Percentiles rank a stretch among this genome's conserved stretches.
phyloP scores from a whole-genome alignment of 176 grass and related monocot genomes.

The Elaeis guineensis region DNA sequence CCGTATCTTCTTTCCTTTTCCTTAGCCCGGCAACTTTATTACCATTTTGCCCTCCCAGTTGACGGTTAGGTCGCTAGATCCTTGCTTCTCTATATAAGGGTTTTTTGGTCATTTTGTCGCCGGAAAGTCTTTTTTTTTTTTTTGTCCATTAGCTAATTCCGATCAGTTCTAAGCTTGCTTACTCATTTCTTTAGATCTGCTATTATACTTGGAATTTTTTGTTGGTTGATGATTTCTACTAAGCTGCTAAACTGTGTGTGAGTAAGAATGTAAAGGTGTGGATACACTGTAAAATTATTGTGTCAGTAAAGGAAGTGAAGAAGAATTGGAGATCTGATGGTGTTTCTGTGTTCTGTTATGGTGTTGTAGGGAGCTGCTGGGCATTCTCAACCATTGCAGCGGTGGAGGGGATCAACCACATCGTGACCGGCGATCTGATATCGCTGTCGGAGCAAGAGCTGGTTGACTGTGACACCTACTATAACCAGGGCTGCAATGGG shows the following conservation, averaged over 20 bases:
- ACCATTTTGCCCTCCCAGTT: background rate
- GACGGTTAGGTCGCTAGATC: background rate
- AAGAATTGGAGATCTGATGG: background rate
- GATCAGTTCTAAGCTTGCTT: too few species aligned
- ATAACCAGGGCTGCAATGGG: conserved; percentile 82
- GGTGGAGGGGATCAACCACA: conserved; percentile 69
- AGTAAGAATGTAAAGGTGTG: too few species aligned
- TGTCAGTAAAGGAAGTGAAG: background rate
- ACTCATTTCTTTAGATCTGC: too few species aligned
- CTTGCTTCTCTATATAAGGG: too few species aligned
- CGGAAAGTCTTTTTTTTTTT: too few species aligned
- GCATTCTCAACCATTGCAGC: conserved; percentile 78
- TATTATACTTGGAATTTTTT: too few species aligned
- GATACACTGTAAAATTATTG: background rate
- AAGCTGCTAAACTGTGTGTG: too few species aligned
- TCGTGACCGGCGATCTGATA: conserved; percentile 57
- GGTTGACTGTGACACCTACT: conserved; percentile 77
- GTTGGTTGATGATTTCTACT: too few species aligned
- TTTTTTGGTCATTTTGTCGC: too few species aligned
- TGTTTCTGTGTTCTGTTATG: conserved; percentile 1
- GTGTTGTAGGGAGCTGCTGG: conserved; percentile 68
- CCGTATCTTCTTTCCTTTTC: conserved; percentile 6
- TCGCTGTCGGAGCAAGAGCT: conserved; percentile 80
- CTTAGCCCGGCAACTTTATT: background rate
- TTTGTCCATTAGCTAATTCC: too few species aligned